These are phyloP conservation scores for Lichina pygmaea DNA, from an alignment of 495 filamentous ascomycete genomes.

Conservation along the genomic window DNA sequence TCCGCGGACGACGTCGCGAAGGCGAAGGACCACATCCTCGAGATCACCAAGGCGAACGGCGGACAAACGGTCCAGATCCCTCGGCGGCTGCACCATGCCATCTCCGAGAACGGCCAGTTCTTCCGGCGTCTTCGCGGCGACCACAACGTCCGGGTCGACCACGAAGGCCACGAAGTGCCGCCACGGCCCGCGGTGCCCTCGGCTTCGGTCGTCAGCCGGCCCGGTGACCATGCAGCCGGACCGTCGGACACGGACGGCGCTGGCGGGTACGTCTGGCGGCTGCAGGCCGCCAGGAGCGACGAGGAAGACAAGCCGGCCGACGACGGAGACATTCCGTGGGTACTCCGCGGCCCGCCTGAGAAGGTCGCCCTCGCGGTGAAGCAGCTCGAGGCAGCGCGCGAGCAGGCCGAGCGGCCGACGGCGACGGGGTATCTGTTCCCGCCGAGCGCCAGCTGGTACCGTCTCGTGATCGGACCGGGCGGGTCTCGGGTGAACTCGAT, in stretches of 20 bases:
- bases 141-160: conserved; percentile 67
- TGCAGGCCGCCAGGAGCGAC: conserved; percentile 73
- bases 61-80: conserved; percentile 71
- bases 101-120: conserved; percentile 76
- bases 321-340: conserved; percentile 70
- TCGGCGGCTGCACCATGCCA: conserved; percentile 45
- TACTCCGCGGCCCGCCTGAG: conserved; percentile 51
- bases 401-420: conserved; percentile 40
- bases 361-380: conserved; percentile 51
- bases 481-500: conserved; percentile 82
- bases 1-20: conserved; percentile 50
- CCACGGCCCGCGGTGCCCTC: conserved; percentile 24
- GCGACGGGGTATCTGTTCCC: conserved; percentile 67
- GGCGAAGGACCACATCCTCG: conserved; percentile 58
- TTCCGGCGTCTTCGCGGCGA: conserved; percentile 69
- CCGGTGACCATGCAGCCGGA: conserved; percentile 9
- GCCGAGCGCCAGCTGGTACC: conserved; percentile 70
- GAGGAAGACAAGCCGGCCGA: conserved; percentile 19
- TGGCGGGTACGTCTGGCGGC: conserved; percentile 30
- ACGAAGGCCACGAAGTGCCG: conserved; percentile 51
- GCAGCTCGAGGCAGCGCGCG: conserved; percentile 40
- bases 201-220: conserved; percentile 5
- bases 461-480: conserved; percentile 67
- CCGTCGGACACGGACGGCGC: conserved; percentile 14
- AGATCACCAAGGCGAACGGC: conserved; percentile 59